Percentiles rank a stretch among this genome's conserved stretches.
These are phyloP conservation scores for Mucor indicus DNA, from an alignment of 371 early-diverging fungal genomes.

Conservation along the genomic window DNA sequence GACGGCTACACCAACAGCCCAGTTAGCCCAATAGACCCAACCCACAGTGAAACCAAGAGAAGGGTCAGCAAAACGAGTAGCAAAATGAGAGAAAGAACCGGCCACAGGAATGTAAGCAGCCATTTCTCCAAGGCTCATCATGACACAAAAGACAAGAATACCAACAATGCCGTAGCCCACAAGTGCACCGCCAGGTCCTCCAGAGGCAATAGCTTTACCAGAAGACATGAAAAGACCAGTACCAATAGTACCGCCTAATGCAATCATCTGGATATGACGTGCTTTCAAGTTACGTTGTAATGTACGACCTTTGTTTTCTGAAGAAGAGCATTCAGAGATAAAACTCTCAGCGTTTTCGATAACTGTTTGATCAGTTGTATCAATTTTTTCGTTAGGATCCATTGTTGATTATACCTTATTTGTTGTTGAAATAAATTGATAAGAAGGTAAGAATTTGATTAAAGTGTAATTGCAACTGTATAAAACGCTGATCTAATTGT, in stretches of 20 bases:
- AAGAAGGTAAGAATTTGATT: not conserved
- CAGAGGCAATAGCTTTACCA: constrained; percentile 70
- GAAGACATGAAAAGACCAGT: constrained; percentile 91
- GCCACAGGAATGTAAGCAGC: constrained; percentile 80
- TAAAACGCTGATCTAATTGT: too few relatives aligned
- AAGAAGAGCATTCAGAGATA: constrained; percentile 7
- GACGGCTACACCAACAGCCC: constrained; percentile 81
- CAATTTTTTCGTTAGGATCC: constrained; percentile 16
- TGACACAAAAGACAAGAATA: constrained; percentile 78
- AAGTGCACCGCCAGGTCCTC: constrained; percentile 77
- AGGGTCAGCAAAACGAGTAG: constrained; percentile 80
- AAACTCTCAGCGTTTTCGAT: constrained; percentile 22
- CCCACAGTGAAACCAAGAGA: constrained; percentile 78
- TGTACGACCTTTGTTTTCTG: constrained; percentile 3
- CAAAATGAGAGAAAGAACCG: constrained; percentile 83
- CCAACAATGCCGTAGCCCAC: constrained; percentile 75
- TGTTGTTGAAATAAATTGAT: not conserved
- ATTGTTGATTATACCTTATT: not conserved
- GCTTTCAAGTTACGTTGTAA: constrained; percentile 47
- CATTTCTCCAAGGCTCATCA: constrained; percentile 88
- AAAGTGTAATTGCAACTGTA: too few relatives aligned
- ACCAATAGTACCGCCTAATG: constrained; percentile 68
- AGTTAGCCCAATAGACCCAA: constrained; percentile 80
- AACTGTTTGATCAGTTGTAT: constrained; percentile 15
- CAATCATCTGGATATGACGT: constrained; percentile 64